Conservation (phyloP, 73 alveolate genomes). For the Symbiodinium pilosum region DNA sequence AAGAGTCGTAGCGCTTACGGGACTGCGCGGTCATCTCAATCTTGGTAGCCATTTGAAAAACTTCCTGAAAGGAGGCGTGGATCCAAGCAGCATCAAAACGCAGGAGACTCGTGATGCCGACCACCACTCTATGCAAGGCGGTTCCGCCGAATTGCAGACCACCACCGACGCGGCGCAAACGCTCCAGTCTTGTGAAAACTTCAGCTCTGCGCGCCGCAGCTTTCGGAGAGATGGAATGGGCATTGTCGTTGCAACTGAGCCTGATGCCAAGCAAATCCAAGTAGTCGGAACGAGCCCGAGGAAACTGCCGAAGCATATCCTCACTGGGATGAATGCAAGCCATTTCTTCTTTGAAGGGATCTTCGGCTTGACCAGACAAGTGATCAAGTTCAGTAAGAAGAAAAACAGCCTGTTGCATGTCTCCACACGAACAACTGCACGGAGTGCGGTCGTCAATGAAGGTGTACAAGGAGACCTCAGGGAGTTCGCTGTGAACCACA, state of each 20-base stretch:
- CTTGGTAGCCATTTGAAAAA: too few species aligned
- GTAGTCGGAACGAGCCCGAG: neutral
- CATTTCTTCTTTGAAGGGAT: neutral
- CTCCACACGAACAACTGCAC: neutral
- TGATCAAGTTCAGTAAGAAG: neutral
- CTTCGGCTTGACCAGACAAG: slow-evolving; percentile 3
- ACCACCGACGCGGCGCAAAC: too few species aligned
- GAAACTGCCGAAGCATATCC: neutral
- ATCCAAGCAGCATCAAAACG: too few species aligned
- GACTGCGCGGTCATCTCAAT: too few species aligned
- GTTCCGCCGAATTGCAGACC: too few species aligned
- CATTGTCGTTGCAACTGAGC: neutral
- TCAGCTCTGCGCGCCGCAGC: too few species aligned
- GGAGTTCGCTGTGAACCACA: neutral
- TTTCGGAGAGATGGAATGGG: too few species aligned
- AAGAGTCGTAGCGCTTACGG: neutral
- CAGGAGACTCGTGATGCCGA: too few species aligned
- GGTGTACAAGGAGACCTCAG: neutral
- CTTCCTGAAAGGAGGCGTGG: too few species aligned
- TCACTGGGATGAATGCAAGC: too few species aligned
- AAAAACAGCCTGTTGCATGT: neutral
- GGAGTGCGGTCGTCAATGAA: slow-evolving; percentile 5
- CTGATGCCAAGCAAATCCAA: slow-evolving; percentile 20
- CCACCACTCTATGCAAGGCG: too few species aligned
- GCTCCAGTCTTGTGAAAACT: too few species aligned